Conservation (phyloP, 192 early-diverging fungal genomes). For the Polychytrium aggregatum region DNA sequence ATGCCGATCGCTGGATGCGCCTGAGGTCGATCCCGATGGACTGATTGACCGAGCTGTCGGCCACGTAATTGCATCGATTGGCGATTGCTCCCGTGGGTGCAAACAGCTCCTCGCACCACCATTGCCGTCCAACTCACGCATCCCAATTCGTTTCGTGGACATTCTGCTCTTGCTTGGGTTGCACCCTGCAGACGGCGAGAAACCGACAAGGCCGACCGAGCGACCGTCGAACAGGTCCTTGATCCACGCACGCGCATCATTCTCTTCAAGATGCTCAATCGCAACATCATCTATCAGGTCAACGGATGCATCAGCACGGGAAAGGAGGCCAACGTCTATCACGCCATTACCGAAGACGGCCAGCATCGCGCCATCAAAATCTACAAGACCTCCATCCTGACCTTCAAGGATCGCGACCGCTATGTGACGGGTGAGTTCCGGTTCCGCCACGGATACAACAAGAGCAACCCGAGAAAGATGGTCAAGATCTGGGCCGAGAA, state of each 20-base stretch:
- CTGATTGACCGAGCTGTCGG: no score
- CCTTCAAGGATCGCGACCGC: conserved; percentile 95
- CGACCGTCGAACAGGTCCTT: conserved; percentile 92
- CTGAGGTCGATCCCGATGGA: no score
- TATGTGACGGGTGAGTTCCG: conserved; percentile 93
- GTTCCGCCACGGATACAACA: conserved; percentile 88
- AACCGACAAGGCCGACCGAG: conserved; percentile 88
- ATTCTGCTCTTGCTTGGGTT: no score
- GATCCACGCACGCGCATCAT: conserved; percentile 98
- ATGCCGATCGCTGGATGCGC: no score
- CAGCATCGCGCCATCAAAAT: conserved; percentile 88
- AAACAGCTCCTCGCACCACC: no score
- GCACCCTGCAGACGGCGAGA: conserved; percentile 14
- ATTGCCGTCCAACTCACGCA: no score
- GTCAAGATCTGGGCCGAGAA: conserved; percentile 98
- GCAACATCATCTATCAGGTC: conserved; percentile 79
- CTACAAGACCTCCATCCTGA: conserved; percentile 97
- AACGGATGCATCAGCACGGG: conserved; percentile 97
- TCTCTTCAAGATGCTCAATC: conserved; percentile 89
- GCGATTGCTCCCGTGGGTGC: no score
- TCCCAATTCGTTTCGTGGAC: no score
- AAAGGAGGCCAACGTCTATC: conserved; percentile 98
- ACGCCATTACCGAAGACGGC: conserved; percentile 75
- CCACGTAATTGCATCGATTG: no score
- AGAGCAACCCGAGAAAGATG: conserved; percentile 96